Conservation (phyloP, 805 yeast genomes). For the Huiozyma naganishii region DNA sequence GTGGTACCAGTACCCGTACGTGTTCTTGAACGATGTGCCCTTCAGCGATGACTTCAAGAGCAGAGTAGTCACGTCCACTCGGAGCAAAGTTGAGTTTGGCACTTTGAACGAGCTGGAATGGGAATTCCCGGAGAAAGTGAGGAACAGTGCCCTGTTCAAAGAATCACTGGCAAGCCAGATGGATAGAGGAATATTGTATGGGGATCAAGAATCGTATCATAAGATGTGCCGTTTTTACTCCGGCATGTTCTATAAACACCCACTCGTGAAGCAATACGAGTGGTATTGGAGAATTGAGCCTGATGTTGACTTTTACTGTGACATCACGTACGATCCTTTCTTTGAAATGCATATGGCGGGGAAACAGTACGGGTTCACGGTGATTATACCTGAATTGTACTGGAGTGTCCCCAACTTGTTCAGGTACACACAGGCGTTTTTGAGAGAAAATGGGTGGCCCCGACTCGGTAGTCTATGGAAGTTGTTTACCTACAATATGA, state of each 20-base stretch:
- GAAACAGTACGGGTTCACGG: conserved; percentile 79
- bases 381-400: conserved; percentile 64
- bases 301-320: conserved; percentile 81
- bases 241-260: conserved; percentile 74
- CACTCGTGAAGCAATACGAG: conserved; percentile 54
- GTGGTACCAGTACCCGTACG: conserved; percentile 91
- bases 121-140: conserved; percentile 44
- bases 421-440: conserved; percentile 56
- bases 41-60: conserved; percentile 55
- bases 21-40: conserved; percentile 75
- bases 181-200: conserved; percentile 76
- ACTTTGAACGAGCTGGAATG: conserved; percentile 46
- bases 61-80: conserved; percentile 41
- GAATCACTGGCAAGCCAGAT: conserved; percentile 38
- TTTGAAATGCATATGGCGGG: conserved; percentile 56
- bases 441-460: conserved; percentile 40
- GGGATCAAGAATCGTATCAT: conserved; percentile 72
- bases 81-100: conserved; percentile 65
- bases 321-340: conserved; percentile 86
- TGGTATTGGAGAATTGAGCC: conserved; percentile 99
- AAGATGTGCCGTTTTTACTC: conserved; percentile 90
- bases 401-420: conserved; percentile 79
- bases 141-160: not conserved
- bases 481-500: conserved; percentile 40
- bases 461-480: conserved; percentile 57